phyloP scores from a whole-genome alignment of 192 early-diverging fungal genomes.

The Pilobolus umbonatus region DNA sequence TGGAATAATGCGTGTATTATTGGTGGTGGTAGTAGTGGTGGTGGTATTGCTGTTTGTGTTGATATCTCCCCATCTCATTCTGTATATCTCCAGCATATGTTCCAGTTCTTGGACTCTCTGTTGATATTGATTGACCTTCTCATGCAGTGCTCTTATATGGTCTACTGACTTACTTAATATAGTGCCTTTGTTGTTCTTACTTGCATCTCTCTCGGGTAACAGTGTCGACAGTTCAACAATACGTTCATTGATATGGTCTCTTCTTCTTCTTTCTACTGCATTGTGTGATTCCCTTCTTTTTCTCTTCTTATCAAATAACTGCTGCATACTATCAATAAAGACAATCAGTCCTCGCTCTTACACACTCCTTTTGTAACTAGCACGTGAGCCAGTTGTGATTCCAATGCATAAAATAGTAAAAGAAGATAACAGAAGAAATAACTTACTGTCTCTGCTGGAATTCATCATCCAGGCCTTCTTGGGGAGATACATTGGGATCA shows the following conservation, averaged over 20 bases:
- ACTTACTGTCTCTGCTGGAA: conserved; percentile 20
- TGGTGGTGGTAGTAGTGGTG: too few relatives aligned
- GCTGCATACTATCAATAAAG: conserved; percentile 28
- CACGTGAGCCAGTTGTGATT: conserved; percentile 10
- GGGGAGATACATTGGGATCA: background rate
- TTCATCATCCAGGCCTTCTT: conserved; percentile 8
- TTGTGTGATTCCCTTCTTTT: conserved; percentile 95
- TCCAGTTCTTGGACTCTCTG: conserved; percentile 32
- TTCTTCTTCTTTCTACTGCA: conserved; percentile 91
- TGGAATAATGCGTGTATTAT: too few relatives aligned
- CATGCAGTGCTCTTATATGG: conserved; percentile 59
- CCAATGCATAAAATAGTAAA: background rate
- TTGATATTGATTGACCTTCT: conserved; percentile 22
- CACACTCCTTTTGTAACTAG: too few relatives aligned
- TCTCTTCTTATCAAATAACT: conserved; percentile 75
- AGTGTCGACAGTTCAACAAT: conserved; percentile 85
- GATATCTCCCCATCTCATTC: conserved; percentile 14
- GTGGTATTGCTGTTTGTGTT: too few relatives aligned
- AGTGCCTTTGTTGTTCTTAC: conserved; percentile 91
- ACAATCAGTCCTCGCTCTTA: background rate
- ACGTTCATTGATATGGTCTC: conserved; percentile 98
- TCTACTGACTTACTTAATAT: conserved; percentile 92
- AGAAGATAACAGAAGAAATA: background rate
- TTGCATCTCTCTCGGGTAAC: conserved; percentile 80
- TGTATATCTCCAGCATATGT: conserved; percentile 18